Base-by-base conservation (phyloP, 768 basidiomycete genomes). In the Saitozyma sp. region DNA sequence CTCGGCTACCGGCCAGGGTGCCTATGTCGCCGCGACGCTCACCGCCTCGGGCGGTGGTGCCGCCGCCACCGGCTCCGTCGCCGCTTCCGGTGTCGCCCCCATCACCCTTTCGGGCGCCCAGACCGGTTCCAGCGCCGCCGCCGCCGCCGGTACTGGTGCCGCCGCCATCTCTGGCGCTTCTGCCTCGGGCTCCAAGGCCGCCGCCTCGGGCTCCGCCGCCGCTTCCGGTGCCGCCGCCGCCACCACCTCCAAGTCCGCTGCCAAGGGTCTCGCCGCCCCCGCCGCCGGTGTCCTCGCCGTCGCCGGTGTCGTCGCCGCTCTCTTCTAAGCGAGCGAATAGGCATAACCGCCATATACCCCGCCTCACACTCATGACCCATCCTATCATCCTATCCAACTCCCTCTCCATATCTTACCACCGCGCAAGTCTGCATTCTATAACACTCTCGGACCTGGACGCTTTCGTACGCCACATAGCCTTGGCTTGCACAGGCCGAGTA, bases 11-110 rank as follows among this genome's bases (percentile, higher is more conserved):
- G 56, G 56, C 9, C 50, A 57, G 38, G 5, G 53, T 55, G 42
- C 29, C 39, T 79, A 79, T 68, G 40, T 46, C 29, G 71, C 74
- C 50, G 74, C 75, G 39, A 55, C 68, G 13, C 58, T 78, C 48
- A 77, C 75, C 50, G 75, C 70, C 19, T 68, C 62, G 37, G 74
- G 74, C 43, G 74, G 74, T 61, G 74, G 74, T 56, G 67, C 43
- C 48, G 74, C 74, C 41, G 74, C 69, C 46, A 68, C 71, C 40
- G 74, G 69, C 50, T 61, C 54, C 39, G 57, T 55, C 39, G 54
- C 61, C n/a, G 65, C 54, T 20, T 39, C 64, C 16, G 58, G 45
- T 20, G 55, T 45, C 40, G 54, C 66, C 48, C 48, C 53, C 16
- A 42, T 59, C 37, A 60, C 65, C 56, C 46, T 62, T 29, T 50